Evolutionary conservation across 1,284 basidiomycete species (phyloP), one percentile per base, ranked within the genome.

Genomic region (Ustilago nuda): DNA sequence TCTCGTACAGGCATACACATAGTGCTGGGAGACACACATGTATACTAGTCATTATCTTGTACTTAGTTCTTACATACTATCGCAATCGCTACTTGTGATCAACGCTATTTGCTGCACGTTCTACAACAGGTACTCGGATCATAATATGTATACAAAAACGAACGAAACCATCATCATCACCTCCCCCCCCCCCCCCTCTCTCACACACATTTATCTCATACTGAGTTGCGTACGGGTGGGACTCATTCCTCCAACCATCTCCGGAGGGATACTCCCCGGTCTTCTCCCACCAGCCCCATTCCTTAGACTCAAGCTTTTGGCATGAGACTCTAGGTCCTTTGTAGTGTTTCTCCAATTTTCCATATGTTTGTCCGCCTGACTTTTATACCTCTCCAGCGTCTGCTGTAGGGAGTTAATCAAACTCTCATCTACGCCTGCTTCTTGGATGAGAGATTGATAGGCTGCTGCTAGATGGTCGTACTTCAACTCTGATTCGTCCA

Each of bases 401-500:
- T 61, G 50, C 37, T 81, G 72, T 9, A 81, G 41, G 11, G 56
- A 68, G 17, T 32, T 39, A 39, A 81, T 76, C 75, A 78, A 68
- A 27, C 43, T 32, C 15, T 76, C 72, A 52, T 81, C 80, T 0
- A 78, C 76, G 11, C 78, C 80, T 1, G 75, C 76, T 57, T 81
- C 78, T 19, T 71, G 57, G 33, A 66, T 66, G 19, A 81, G 36
- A 43, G 39, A 53, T 30, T 72, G 61, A 54, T 81, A 81, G 7
- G 75, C 75, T 3, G 64, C 71, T 19, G 60, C 54, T 1, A 81
- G 69, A 36, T 81, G 79, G 43, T 69, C 69, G 64, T 79, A 81
- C 50, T 70, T 73, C n/a, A 79, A 45, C 37, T 95, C 93, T 2
- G 91, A 92, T 72, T 94, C 92, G 80, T 94, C 93, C 66, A 94